Percentiles rank a stretch among this genome's conserved stretches.
Evolutionary conservation across 2,329 filamentous ascomycete genomes (phyloP).

Genomic region (Talaromyces sp.): DNA sequence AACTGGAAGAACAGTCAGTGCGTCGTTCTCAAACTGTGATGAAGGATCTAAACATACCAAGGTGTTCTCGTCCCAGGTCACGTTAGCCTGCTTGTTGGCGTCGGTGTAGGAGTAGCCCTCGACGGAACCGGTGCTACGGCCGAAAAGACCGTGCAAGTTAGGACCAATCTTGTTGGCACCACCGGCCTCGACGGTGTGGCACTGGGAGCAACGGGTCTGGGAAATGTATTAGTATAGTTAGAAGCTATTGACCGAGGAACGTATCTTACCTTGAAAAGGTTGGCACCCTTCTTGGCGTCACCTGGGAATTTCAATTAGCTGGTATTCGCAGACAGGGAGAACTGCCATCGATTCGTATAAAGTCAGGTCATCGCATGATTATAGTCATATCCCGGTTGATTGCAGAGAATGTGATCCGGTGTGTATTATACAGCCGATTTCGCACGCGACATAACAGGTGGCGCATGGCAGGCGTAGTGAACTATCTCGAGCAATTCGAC

Average conservation of each 20-base stretch:
- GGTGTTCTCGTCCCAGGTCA: conserved; percentile 81
- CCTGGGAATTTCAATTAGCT: conserved; percentile 53
- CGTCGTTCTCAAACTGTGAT: background rate
- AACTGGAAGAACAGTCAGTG: conserved; percentile 56
- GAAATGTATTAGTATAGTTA: background rate
- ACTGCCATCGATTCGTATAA: background rate
- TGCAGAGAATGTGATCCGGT: background rate
- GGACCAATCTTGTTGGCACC: conserved; percentile 98
- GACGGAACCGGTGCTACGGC: conserved; percentile 88
- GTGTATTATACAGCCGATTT: background rate
- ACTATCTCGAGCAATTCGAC: background rate
- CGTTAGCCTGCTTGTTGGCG: conserved; percentile 97
- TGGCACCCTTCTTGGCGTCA: conserved; percentile 93
- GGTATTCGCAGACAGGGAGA: conserved; percentile 19
- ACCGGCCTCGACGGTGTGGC: conserved; percentile 88
- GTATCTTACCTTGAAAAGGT: conserved; percentile 78
- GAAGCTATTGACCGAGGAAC: background rate
- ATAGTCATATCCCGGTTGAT: background rate
- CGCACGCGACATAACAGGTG: background rate
- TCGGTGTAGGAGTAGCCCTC: conserved; percentile 97
- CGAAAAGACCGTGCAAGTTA: conserved; percentile 94
- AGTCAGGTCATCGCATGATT: conserved; percentile 17
- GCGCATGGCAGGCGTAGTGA: background rate
- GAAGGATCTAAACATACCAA: conserved; percentile 60
- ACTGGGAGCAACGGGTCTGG: conserved; percentile 90